Conservation (phyloP, 768 basidiomycete genomes). For the Tylopilus intermedius region DNA sequence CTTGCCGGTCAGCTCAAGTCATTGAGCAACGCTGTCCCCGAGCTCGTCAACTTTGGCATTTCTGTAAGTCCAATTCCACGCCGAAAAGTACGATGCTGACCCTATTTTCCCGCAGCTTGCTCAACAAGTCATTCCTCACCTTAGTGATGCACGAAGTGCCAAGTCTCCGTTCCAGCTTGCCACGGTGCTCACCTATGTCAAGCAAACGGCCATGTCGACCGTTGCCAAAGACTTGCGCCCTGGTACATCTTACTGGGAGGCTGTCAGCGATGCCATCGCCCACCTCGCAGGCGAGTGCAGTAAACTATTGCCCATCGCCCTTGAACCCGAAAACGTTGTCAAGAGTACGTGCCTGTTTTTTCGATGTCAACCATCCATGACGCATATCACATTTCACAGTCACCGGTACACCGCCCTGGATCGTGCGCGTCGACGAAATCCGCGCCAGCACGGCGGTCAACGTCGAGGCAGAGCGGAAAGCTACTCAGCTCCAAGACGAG, state of each 20-base stretch:
- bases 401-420: conserved; percentile 79
- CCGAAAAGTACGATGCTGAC: neutral
- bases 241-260: conserved; percentile 70
- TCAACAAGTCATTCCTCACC: conserved; percentile 81
- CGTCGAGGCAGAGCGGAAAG: conserved; percentile 87
- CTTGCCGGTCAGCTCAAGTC: conserved; percentile 69
- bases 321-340: conserved; percentile 72
- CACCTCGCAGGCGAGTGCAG: conserved; percentile 69
- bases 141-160: conserved; percentile 72
- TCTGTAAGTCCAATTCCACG: conserved; percentile 46
- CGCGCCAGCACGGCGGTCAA: conserved; percentile 80
- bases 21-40: conserved; percentile 67
- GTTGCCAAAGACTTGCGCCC: conserved; percentile 65
- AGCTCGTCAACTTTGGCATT: conserved; percentile 87
- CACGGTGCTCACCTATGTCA: conserved; percentile 64
- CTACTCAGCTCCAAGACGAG: conserved; percentile 82
- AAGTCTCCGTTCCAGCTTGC: conserved; percentile 76
- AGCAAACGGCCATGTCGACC: conserved; percentile 66
- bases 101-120: conserved; percentile 56
- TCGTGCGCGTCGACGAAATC: conserved; percentile 74
- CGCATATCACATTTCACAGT: conserved; percentile 38
- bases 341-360: conserved; percentile 53
- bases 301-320: conserved; percentile 61
- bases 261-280: conserved; percentile 62
- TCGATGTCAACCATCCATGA: neutral